These are phyloP conservation scores for Drechslerella dactyloides DNA, from an alignment of 2,329 filamentous ascomycete genomes.

Conservation along the genomic window DNA sequence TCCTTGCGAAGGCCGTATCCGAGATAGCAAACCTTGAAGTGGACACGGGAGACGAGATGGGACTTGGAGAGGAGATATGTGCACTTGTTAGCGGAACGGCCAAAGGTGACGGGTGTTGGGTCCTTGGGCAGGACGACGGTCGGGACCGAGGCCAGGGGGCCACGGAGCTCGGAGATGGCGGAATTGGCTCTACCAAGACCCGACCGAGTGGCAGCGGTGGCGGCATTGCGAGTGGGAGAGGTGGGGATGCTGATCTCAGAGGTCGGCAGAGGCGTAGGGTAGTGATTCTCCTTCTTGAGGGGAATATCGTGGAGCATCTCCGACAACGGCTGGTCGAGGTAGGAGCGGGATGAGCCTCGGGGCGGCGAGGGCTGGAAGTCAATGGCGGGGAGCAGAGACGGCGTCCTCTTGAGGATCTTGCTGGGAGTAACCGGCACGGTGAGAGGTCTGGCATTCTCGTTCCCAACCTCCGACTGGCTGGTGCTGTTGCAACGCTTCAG, in stretches of 20 bases:
- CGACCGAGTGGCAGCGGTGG: slow-evolving; percentile 61
- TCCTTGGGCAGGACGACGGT: slow-evolving; percentile 78
- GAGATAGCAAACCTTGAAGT: slow-evolving; percentile 86
- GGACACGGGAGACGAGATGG: slow-evolving; percentile 88
- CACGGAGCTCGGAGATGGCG: slow-evolving; percentile 72
- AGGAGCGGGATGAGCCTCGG: slow-evolving; percentile 68
- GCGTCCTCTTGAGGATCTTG: slow-evolving; percentile 66
- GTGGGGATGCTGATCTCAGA: slow-evolving; percentile 91
- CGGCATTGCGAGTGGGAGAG: slow-evolving; percentile 74
- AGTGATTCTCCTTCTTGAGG: slow-evolving; percentile 61
- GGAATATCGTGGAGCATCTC: slow-evolving; percentile 56
- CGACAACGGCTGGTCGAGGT: slow-evolving; percentile 53
- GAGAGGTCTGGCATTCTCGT: slow-evolving; percentile 24
- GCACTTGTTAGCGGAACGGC: slow-evolving; percentile 92
- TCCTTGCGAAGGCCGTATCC: slow-evolving; percentile 72
- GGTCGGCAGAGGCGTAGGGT: slow-evolving; percentile 91
- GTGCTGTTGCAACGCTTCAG: slow-evolving; percentile 36
- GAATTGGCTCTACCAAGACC: slow-evolving; percentile 68
- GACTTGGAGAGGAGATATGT: slow-evolving; percentile 92
- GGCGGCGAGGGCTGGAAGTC: slow-evolving; percentile 73
- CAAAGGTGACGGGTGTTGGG: slow-evolving; percentile 83
- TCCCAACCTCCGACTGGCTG: slow-evolving; percentile 9
- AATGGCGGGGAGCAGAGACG: slow-evolving; percentile 77
- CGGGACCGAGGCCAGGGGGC: slow-evolving; percentile 82
- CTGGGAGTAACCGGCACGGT: slow-evolving; percentile 30